Conservation (phyloP, 2,329 filamentous ascomycete genomes). For the Aspergillus alliaceus region DNA sequence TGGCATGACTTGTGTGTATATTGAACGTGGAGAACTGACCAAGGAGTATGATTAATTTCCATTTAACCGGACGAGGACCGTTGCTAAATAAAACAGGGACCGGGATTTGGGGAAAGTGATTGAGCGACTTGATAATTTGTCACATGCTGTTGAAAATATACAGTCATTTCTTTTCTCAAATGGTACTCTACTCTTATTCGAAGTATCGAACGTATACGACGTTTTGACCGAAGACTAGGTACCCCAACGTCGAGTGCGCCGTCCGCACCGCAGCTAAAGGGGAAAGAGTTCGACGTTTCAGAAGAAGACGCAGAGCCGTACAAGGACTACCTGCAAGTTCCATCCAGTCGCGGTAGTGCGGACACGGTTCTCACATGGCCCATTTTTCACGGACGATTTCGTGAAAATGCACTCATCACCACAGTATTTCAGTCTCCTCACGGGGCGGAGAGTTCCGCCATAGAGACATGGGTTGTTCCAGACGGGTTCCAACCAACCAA, state of each 20-base stretch:
- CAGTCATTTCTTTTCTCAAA: background rate
- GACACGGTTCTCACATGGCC: constrained; percentile 30
- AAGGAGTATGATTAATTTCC: background rate
- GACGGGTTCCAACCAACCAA: constrained; percentile 10
- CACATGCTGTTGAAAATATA: background rate
- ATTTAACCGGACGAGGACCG: background rate
- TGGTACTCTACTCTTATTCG: too few species aligned
- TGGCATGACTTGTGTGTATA: background rate
- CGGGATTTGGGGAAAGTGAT: background rate
- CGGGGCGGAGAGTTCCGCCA: constrained; percentile 3
- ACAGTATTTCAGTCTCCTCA: constrained; percentile 14
- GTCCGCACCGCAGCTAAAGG: background rate
- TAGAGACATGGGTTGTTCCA: constrained; percentile 6
- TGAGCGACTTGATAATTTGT: background rate
- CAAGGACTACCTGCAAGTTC: constrained; percentile 4
- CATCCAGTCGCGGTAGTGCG: constrained; percentile 22
- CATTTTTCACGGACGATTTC: constrained; percentile 22
- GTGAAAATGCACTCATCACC: constrained; percentile 19
- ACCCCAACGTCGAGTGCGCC: background rate
- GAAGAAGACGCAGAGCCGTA: background rate
- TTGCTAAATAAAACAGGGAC: background rate
- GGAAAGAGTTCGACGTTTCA: background rate
- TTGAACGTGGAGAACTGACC: background rate
- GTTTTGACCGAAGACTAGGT: background rate
- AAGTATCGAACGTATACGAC: background rate